phyloP scores from a whole-genome alignment of 164 flowering plant genomes.

The Warburgia ugandensis region DNA sequence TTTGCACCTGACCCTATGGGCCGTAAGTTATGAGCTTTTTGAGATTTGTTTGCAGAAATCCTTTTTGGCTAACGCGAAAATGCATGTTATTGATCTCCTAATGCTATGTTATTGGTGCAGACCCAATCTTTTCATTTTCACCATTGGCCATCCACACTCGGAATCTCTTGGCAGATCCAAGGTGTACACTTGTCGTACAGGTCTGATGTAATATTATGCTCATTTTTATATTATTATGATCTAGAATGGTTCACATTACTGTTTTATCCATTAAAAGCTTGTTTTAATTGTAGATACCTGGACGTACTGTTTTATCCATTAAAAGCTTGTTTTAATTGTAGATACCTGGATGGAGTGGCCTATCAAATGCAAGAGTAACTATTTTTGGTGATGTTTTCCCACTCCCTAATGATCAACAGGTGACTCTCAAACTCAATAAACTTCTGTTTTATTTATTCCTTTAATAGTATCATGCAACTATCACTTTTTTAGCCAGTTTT shows the following conservation, averaged over 20 bases:
- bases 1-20: slow-evolving; percentile 93
- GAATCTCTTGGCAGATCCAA: slow-evolving; percentile 84
- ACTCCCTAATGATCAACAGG: slow-evolving; percentile 88
- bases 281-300: slow-evolving; percentile 67
- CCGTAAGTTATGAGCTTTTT: slow-evolving; percentile 52
- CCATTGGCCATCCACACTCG: slow-evolving; percentile 98
- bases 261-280: slow-evolving; percentile 17
- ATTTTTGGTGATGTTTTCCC: slow-evolving; percentile 93
- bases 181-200: slow-evolving; percentile 97
- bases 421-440: slow-evolving; percentile 11
- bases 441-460: neutral
- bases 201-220: slow-evolving; percentile 26
- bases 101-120: slow-evolving; percentile 32
- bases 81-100: neutral
- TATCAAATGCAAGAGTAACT: slow-evolving; percentile 97
- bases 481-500: neutral
- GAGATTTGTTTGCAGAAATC: neutral
- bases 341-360: slow-evolving; percentile 99
- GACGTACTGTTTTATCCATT: slow-evolving; percentile 54
- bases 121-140: slow-evolving; percentile 95
- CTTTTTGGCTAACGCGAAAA: neutral
- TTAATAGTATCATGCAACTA: neutral
- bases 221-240: slow-evolving; percentile 13
- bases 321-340: slow-evolving; percentile 25
- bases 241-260: no score